Evolutionary conservation across 495 filamentous ascomycete genomes (phyloP).

Genomic region (Penicillium ochrochloron): DNA sequence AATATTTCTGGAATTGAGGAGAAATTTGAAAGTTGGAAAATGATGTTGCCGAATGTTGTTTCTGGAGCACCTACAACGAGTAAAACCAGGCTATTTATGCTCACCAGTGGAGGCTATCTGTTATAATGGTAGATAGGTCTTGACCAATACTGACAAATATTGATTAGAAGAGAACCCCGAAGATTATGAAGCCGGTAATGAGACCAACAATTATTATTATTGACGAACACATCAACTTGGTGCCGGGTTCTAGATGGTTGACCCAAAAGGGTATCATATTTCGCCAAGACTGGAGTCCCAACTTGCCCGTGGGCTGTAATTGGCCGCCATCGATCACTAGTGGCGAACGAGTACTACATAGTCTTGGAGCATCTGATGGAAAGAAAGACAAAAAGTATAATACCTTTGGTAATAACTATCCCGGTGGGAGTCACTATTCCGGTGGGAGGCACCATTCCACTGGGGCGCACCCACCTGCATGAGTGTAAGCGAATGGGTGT

Average conservation of each 20-base stretch:
- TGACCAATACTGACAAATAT: neutral
- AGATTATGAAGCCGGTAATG: neutral
- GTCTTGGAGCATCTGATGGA: too few relatives aligned
- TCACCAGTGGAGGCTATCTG: neutral
- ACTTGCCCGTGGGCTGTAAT: neutral
- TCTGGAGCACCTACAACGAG: neutral
- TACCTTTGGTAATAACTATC: too few relatives aligned
- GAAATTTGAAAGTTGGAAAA: neutral
- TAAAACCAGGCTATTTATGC: neutral
- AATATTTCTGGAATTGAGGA: neutral
- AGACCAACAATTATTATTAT: neutral
- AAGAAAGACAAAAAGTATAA: neutral
- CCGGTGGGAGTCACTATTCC: too few relatives aligned
- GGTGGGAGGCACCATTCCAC: too few relatives aligned
- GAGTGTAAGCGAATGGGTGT: too few relatives aligned
- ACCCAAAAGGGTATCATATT: constrained; percentile 4
- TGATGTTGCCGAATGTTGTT: neutral
- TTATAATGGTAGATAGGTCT: neutral
- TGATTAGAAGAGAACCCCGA: neutral
- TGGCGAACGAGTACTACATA: neutral
- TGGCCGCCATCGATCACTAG: neutral
- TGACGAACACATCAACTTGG: neutral
- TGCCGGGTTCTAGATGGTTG: neutral
- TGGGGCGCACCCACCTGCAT: too few relatives aligned
- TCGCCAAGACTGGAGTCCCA: neutral